Base-by-base conservation (phyloP, 169 alveolate genomes). In the Cryptosporidium parvum region DNA sequence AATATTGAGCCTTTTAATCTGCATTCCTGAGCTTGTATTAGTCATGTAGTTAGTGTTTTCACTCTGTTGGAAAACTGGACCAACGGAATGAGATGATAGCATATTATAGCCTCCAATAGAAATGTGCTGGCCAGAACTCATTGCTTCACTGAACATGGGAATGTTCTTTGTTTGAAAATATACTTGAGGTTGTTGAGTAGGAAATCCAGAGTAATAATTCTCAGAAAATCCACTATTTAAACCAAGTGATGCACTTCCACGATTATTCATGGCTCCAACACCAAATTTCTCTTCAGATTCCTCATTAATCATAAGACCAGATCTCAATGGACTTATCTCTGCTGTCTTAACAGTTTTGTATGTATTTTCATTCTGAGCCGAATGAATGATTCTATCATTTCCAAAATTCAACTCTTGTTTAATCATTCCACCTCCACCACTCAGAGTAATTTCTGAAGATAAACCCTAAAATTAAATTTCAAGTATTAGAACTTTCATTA, bases 261-360 rank as follows among this genome's bases (percentile, higher is more conserved):
- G 14, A 26, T 23, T 7, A 16, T n/a, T n/a, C n/a, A 10, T 73
- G 12, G 33, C 0, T 16, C 51, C 44, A 26, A n/a, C 3, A 21
- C 39, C 45, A 21, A n/a, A 21, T 48, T 21, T 23, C 0, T 33
- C 69, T 23, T 51, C 69, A 29, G 68, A 53, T 16, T 73, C 72
- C 52, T 73, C 62, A 56, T 44, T 73, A 26, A 73, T 58, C 71
- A 53, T 59, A 31, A 73, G 53, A 2, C 86, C 86, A 26, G 86
- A 51, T 42, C 70, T 73, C 52, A 73, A 59, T 73, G 86, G 86
- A 39, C 86, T 73, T 53, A 73, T 73, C 7, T 73, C 86, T 29
- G 70, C n/a, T 8, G 68, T 33, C 29, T 59, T 73, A 6, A 73
- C 58, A 33, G 72, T 31, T 58, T n/a, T 39, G 44, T n/a, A 33